Base-by-base conservation (phyloP, 73 alveolate genomes). In the Paramecium octaurelia region DNA sequence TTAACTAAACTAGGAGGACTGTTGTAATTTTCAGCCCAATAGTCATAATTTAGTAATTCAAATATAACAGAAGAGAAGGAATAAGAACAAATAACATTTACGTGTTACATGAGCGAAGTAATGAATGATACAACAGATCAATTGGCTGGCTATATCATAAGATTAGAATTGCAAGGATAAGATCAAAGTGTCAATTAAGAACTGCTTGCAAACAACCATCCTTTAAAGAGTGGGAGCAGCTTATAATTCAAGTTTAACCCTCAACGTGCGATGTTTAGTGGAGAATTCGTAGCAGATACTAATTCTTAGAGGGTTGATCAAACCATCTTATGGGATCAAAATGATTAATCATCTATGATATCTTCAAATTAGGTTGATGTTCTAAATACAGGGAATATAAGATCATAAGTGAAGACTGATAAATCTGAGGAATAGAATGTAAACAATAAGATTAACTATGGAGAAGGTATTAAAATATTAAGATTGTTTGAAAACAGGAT, bases 281-380 rank as follows among this genome's bases (percentile, higher is more conserved):
- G 64, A 35, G 88, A 75, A 68, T 68, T 68, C 44, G 70, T 23
- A 4, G 73, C 76, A 18, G 91, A 80, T 23, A 44, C 91, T 6
- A 80, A 80, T 80, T 80, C 91, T 24, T 23, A 42, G 12, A 40
- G 91, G 46, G 91, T 80, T 11, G 91, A 80, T 80, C 44, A 80
- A 6, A 80, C 91, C 1, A 42, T 80, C 3, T 31, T 80, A 14
- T 80, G 91, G 91, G 91, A 80, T 31, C 18, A 80, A 42, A 64
- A 64, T 31, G 91, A 80, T 80, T 46, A 80, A 46, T 80, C 91
- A 31, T 80, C 91, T 9, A 44, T 80, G 70, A 80, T 80, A 20
- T 80, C 91, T 7, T 80, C 76, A n/a, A 27, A 40, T 80, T 48
- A 42, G 38, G 68, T 34, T 35, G 54, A 68, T 12, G 69, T 54